phyloP scores from a whole-genome alignment of 345 rosid genomes.

The sweet orange (Citrus sinensis) region DVS_A1.0 CM039167.1:11009501-11010000 shows the following conservation, averaged over 20 bases:
- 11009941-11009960: slow-evolving; percentile 63
- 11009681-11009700: background rate
- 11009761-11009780: slow-evolving; percentile 89
- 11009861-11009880: background rate
- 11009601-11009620: slow-evolving; percentile 73
- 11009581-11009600: slow-evolving; percentile 83
- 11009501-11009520: slow-evolving; percentile 77
- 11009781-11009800: slow-evolving; percentile 95
- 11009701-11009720: background rate
- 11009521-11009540: slow-evolving; percentile 79
- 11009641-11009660: background rate
- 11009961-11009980: slow-evolving; percentile 54
- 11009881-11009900: background rate
- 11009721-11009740: slow-evolving; percentile 81
- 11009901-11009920: slow-evolving; percentile 49
- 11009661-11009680: background rate
- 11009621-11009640: slow-evolving; percentile 71
- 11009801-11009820: slow-evolving; percentile 70
- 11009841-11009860: background rate
- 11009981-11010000: slow-evolving; percentile 71
- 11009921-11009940: slow-evolving; percentile 75
- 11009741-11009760: slow-evolving; percentile 79
- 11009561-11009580: slow-evolving; percentile 83
- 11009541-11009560: slow-evolving; percentile 83
- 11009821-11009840: slow-evolving; percentile 27